These are phyloP conservation scores for Nicotiana tabacum DNA, from an alignment of 257 asterid species.

Conservation along the genomic window DNA sequence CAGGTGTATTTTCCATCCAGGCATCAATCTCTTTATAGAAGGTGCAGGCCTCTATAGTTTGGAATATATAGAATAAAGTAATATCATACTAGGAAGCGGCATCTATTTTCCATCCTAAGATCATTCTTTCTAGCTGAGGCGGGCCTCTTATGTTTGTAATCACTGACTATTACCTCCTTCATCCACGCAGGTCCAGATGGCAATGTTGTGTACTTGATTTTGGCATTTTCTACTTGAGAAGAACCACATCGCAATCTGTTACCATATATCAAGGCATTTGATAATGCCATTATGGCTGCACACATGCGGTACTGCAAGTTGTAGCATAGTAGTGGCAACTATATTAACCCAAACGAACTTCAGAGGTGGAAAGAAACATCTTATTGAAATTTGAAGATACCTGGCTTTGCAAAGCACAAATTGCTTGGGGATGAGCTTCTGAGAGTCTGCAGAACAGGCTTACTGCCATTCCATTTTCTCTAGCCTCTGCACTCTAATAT, in stretches of 20 bases:
- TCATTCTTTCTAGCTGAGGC: background rate
- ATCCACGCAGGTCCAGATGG: constrained; percentile 67
- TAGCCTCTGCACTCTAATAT: constrained; percentile 86
- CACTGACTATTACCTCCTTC: constrained; percentile 46
- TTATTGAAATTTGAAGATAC: constrained; percentile 28
- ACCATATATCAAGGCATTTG: constrained; percentile 90
- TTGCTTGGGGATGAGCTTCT: constrained; percentile 96
- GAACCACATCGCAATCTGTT: constrained; percentile 88
- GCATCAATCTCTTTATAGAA: background rate
- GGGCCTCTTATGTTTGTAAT: background rate
- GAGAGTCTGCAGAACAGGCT: constrained; percentile 96
- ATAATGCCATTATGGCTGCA: constrained; percentile 78
- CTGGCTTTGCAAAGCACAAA: constrained; percentile 92
- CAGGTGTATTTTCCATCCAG: background rate
- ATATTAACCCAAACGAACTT: constrained; percentile 1
- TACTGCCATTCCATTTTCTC: constrained; percentile 80
- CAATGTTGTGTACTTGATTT: constrained; percentile 50
- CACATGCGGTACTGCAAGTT: constrained; percentile 95
- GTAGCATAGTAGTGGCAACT: constrained; percentile 23
- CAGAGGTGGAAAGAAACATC: constrained; percentile 1
- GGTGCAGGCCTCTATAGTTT: background rate
- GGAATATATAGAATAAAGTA: background rate
- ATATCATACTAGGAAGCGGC: background rate
- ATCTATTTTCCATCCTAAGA: background rate
- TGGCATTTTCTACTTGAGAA: constrained; percentile 68